Evolutionary conservation across 176 grass and related monocot genomes (phyloP).

Genomic region (Pontederia paniculata): DNA sequence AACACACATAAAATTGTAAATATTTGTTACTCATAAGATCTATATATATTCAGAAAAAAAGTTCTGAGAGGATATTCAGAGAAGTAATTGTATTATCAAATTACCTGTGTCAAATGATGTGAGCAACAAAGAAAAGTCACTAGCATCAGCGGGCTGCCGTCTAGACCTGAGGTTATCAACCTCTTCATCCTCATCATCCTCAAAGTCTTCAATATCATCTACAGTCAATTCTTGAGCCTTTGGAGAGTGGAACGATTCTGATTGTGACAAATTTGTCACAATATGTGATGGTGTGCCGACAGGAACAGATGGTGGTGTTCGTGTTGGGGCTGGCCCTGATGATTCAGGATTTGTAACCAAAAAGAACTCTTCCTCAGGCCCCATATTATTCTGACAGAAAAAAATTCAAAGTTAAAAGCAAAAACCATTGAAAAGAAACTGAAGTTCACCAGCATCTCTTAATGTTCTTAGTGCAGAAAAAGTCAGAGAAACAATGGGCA

Average conservation of each 20-base stretch:
- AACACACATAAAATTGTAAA: no score
- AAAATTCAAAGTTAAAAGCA: not conserved
- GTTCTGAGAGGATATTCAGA: no score
- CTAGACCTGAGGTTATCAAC: conserved; percentile 58
- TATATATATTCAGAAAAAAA: no score
- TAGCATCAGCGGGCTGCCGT: conserved; percentile 53
- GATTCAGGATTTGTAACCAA: conserved; percentile 78
- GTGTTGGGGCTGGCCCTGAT: conserved; percentile 66
- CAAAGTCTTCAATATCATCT: conserved; percentile 98
- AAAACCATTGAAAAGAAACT: not conserved
- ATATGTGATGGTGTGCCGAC: conserved; percentile 36
- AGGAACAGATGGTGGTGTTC: conserved; percentile 67
- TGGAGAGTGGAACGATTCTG: conserved; percentile 54
- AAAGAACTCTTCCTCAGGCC: conserved; percentile 73
- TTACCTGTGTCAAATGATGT: conserved; percentile 71
- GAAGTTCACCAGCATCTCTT: not conserved
- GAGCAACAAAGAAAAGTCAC: conserved; percentile 46
- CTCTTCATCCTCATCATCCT: conserved; percentile 68
- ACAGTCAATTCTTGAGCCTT: conserved; percentile 71
- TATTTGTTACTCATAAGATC: no score
- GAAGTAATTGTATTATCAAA: not conserved
- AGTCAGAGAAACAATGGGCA: no score
- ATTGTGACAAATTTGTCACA: conserved; percentile 38
- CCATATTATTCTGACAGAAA: conserved; percentile 52
- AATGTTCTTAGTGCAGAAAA: not conserved